A percentile compares a stretch with the other conserved stretches of the same genome.
Evolutionary conservation across 1,139 yeast species (phyloP).

Genomic region (Petasospora rhodanensis): DNA sequence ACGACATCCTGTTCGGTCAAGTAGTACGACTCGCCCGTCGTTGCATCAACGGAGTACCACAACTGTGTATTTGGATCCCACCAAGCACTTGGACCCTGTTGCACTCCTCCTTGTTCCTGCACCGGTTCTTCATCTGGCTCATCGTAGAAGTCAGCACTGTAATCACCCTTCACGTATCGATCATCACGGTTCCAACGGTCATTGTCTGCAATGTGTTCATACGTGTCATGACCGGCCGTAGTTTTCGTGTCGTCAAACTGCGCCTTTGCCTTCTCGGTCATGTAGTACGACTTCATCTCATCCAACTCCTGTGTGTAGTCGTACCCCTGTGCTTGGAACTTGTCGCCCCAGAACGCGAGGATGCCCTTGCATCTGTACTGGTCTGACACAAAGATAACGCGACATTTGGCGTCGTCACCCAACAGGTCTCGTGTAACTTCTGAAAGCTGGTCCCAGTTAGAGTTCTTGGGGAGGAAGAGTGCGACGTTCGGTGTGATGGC

Average conservation of each 20-base stretch:
- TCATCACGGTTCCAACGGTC: background rate
- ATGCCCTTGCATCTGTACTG: slow-evolving; percentile 50
- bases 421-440: slow-evolving; percentile 41
- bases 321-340: slow-evolving; percentile 15
- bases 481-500: slow-evolving; percentile 50
- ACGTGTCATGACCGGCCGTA: no score
- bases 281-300: slow-evolving; percentile 11
- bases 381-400: slow-evolving; percentile 43
- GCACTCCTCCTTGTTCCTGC: background rate
- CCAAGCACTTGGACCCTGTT: slow-evolving; percentile 5
- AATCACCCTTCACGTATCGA: slow-evolving; percentile 6
- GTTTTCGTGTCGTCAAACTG: no score
- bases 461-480: slow-evolving; percentile 72
- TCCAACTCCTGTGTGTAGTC: slow-evolving; percentile 9
- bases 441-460: slow-evolving; percentile 53
- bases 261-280: no score
- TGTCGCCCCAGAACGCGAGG: slow-evolving; percentile 57
- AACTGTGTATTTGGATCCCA: slow-evolving; percentile 4
- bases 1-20: no score
- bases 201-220: slow-evolving; percentile 1
- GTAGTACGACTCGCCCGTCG: slow-evolving; percentile 4
- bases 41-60: no score
- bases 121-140: slow-evolving; percentile 3
- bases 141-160: slow-evolving; percentile 8
- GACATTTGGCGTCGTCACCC: slow-evolving; percentile 42